Evolutionary conservation across 1,139 yeast genomes (phyloP).

Genomic region (Magnusiomyces starmeri): DNA sequence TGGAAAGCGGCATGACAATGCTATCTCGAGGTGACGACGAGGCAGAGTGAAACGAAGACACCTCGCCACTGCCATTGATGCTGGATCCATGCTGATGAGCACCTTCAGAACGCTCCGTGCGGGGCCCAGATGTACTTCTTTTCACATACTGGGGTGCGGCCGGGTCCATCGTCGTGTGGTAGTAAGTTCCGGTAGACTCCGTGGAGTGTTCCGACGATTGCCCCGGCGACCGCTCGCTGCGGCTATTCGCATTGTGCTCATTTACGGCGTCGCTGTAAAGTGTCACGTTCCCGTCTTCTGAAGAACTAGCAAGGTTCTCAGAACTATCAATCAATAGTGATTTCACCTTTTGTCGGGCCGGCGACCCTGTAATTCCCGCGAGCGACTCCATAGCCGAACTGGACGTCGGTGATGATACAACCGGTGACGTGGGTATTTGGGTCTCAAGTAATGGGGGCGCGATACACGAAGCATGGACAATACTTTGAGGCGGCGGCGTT

Average conservation of each 20-base stretch:
- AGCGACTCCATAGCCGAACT: background rate
- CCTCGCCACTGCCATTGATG: background rate
- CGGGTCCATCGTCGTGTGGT: background rate
- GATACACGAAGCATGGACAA: background rate
- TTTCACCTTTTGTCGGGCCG: background rate
- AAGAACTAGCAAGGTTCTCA: background rate
- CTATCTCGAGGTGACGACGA: background rate
- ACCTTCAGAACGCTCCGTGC: background rate
- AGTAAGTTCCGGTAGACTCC: background rate
- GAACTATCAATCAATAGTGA: background rate
- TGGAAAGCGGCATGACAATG: background rate
- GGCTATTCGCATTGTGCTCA: background rate
- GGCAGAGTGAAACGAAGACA: slow-evolving; percentile 2
- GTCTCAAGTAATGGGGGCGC: background rate
- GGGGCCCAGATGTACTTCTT: background rate
- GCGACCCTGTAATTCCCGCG: background rate
- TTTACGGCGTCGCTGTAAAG: background rate
- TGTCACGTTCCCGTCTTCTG: too few relatives aligned
- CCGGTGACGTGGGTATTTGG: background rate
- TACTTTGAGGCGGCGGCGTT: background rate
- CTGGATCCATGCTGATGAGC: background rate
- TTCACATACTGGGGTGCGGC: too few relatives aligned
- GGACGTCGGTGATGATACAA: background rate
- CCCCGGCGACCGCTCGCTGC: background rate
- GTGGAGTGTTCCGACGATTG: background rate